These are phyloP conservation scores for Clavaria fumosa DNA, from an alignment of 768 basidiomycete genomes.

Conservation along the genomic window DNA sequence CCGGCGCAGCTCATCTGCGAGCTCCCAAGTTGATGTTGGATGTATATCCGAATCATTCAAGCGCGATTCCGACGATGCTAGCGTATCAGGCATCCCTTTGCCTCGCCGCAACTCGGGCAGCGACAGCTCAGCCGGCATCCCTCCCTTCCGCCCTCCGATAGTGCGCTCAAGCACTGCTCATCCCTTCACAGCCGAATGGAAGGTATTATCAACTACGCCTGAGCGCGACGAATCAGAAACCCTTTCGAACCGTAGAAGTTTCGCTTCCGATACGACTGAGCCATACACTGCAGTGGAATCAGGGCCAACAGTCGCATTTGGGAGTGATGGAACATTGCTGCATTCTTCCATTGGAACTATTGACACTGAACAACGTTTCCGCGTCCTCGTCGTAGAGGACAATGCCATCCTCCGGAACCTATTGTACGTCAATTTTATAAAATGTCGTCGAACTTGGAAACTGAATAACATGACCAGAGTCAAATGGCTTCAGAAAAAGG, in stretches of 20 bases:
- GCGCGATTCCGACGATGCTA: not conserved
- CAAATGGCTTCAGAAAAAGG: slow-evolving; percentile 57
- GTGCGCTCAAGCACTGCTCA: slow-evolving; percentile 36
- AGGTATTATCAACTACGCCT: slow-evolving; percentile 18
- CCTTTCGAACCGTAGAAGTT: slow-evolving; percentile 12
- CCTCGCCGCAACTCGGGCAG: slow-evolving; percentile 33
- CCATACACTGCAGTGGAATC: no score
- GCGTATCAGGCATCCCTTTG: slow-evolving; percentile 8
- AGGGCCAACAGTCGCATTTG: slow-evolving; percentile 42
- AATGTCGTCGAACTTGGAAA: no score
- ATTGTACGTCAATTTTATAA: no score
- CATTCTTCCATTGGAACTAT: slow-evolving; percentile 46
- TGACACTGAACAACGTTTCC: slow-evolving; percentile 30
- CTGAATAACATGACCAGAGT: no score
- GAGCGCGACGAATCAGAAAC: slow-evolving; percentile 20
- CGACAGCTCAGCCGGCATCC: slow-evolving; percentile 7
- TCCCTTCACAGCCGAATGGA: slow-evolving; percentile 23
- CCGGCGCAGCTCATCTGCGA: slow-evolving; percentile 18
- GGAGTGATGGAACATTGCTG: slow-evolving; percentile 50
- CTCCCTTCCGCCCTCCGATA: slow-evolving; percentile 31
- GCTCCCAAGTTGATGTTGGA: no score
- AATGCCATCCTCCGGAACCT: slow-evolving; percentile 74
- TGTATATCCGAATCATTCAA: not conserved
- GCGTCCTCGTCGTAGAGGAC: slow-evolving; percentile 81
- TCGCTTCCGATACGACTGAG: slow-evolving; percentile 20